Base-by-base conservation (phyloP, 129 eudicot species). In the Saposhnikovia divaricata region DNA sequence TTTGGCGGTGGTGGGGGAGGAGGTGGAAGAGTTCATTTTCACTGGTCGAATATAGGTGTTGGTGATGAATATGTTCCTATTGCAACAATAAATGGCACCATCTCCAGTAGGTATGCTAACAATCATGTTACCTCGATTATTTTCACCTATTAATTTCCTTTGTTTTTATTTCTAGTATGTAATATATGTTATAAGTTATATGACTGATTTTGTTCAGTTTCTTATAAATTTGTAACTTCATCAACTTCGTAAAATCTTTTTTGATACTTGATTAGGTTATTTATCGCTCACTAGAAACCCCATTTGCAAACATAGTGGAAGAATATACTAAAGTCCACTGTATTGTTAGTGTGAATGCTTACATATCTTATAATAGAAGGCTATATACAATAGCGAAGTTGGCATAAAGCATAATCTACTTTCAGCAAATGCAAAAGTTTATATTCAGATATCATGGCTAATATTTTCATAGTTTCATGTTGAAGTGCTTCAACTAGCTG, bases 1-100 rank as follows among this genome's bases (percentile, higher is more conserved):
- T 81, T 82, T 68, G 97, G 97, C 9, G 95, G 97, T 28, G 96
- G 97, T 7, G 97, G 97, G 2, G 97, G 97, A 14, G 97, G 97
- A 0, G 97, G 97, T 13, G 97, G 97, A 38, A 88, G 97, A 84
- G 89, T 92, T 81, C 97, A 92, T 90, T 92, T 90, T 79, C 97
- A 92, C 80, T 92, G 97, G 97, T 92, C 96, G 63, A 87, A 89
- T 77, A 87, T 92, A 70, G 92, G 86, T 23, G 78, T 81, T 2
- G 96, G 93, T 72, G 83, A 85, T 81, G 95, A 88, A 66, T 92
- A 92, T 84, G 84, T 92, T 77, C 94, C 90, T 34, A 87, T 90
- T 85, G 97, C 97, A 79, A 65, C 85, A 59, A 83, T 89, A 72
- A 86, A 92, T 84, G 89, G 92, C 75, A 85, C 84, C 74, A 90